Evolutionary conservation across 441 rosid species (phyloP).

Genomic region (Syzygium malaccense): DNA sequence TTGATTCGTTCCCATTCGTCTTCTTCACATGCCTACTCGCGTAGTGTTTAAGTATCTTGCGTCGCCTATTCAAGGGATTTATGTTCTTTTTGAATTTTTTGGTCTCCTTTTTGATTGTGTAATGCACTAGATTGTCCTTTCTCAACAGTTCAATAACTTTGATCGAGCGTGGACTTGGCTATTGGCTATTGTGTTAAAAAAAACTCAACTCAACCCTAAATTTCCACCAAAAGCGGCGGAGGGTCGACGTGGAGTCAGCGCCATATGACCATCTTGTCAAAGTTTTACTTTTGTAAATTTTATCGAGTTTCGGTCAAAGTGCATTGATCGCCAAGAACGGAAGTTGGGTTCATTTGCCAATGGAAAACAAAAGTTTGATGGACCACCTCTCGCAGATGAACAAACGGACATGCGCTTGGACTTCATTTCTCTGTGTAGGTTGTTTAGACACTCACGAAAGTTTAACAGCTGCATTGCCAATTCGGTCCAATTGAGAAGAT

Average conservation of each 20-base stretch:
- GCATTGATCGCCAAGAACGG: neutral
- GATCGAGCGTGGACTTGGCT: neutral
- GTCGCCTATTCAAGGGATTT: neutral
- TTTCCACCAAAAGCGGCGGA: neutral
- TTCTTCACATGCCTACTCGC: neutral
- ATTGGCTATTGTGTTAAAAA: neutral
- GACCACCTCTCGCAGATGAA: neutral
- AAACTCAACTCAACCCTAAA: neutral
- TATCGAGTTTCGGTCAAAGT: neutral
- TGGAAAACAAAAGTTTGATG: neutral
- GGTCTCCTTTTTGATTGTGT: neutral
- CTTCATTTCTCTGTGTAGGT: neutral
- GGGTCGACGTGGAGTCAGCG: neutral
- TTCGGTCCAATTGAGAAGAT: neutral
- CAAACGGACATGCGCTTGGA: neutral
- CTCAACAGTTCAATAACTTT: neutral
- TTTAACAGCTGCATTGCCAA: neutral
- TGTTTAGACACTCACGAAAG: neutral
- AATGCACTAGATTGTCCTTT: neutral
- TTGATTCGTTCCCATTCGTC: neutral
- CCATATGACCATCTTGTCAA: neutral
- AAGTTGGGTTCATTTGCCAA: neutral
- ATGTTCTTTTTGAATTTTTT: accelerated
- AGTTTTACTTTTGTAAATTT: neutral
- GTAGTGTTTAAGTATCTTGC: accelerated